These are phyloP conservation scores for Glaciozyma antarctica DNA, from an alignment of 768 basidiomycete genomes.

Conservation along the genomic window DNA sequence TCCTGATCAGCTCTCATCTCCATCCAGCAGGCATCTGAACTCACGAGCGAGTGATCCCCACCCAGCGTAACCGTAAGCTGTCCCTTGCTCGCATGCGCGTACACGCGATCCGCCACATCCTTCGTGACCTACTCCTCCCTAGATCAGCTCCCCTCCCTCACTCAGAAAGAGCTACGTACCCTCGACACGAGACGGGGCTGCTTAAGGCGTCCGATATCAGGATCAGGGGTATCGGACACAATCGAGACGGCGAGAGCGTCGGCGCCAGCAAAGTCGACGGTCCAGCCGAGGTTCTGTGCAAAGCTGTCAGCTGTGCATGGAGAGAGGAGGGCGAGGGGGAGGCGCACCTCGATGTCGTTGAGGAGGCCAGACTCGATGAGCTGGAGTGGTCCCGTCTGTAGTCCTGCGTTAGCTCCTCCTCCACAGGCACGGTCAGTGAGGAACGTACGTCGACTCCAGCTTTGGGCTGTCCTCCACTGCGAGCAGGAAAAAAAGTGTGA, in stretches of 20 bases:
- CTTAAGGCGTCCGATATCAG: conserved; percentile 79
- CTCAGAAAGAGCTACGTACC: not conserved
- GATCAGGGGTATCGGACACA: conserved; percentile 48
- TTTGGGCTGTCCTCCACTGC: conserved; percentile 51
- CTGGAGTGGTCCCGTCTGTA: conserved; percentile 62
- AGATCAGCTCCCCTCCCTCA: not conserved
- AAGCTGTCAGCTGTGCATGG: not conserved
- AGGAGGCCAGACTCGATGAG: conserved; percentile 79
- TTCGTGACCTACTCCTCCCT: conserved; percentile 49
- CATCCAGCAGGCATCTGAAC: conserved; percentile 28
- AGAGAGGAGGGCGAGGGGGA: not conserved
- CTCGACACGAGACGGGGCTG: conserved; percentile 78
- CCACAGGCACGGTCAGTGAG: too few relatives aligned
- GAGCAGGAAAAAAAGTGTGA: not conserved
- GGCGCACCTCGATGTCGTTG: conserved; percentile 26
- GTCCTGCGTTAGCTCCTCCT: conserved; percentile 28
- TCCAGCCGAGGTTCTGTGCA: conserved; percentile 58
- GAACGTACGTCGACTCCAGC: conserved; percentile 57
- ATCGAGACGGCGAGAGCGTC: conserved; percentile 12
- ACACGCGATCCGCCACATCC: conserved; percentile 68
- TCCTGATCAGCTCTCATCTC: not conserved
- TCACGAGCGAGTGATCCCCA: conserved; percentile 86
- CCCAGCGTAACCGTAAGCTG: conserved; percentile 82
- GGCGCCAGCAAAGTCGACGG: conserved; percentile 70
- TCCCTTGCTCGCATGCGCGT: conserved; percentile 63